phyloP scores from a whole-genome alignment of 2,329 filamentous ascomycete species.

The Fusarium pseudonygamai region DNA sequence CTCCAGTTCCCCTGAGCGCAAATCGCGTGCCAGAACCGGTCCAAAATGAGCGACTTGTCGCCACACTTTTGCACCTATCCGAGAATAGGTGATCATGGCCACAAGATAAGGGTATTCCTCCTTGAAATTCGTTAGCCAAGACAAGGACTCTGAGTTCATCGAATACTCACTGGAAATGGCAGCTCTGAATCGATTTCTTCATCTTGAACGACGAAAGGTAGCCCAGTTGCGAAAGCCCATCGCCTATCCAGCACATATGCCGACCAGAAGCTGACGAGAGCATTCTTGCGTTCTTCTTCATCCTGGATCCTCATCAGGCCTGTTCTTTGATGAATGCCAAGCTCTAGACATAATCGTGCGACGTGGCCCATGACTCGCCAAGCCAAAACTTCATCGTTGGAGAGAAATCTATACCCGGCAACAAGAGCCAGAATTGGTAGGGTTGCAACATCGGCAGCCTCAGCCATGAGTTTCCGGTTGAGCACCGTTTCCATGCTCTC shows the following conservation, averaged over 20 bases:
- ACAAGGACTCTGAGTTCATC: background rate
- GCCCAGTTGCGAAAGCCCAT: slow-evolving; percentile 89
- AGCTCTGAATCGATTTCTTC: slow-evolving; percentile 83
- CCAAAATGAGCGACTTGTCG: slow-evolving; percentile 77
- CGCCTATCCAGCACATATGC: slow-evolving; percentile 85
- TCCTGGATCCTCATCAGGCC: slow-evolving; percentile 75
- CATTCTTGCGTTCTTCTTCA: slow-evolving; percentile 72
- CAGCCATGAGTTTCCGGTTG: slow-evolving; percentile 71
- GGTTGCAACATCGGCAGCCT: slow-evolving; percentile 57
- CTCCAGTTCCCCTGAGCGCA: slow-evolving; percentile 79
- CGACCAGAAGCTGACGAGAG: slow-evolving; percentile 83
- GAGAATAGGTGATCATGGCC: slow-evolving; percentile 86
- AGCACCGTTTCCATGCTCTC: slow-evolving; percentile 77
- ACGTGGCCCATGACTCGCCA: slow-evolving; percentile 90
- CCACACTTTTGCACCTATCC: slow-evolving; percentile 88
- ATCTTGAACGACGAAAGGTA: slow-evolving; percentile 87
- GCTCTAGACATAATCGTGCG: slow-evolving; percentile 78
- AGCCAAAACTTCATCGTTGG: slow-evolving; percentile 84
- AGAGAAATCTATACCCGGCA: slow-evolving; percentile 80
- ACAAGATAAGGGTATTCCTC: slow-evolving; percentile 75
- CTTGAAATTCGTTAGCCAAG: slow-evolving; percentile 43
- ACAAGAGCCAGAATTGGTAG: slow-evolving; percentile 63
- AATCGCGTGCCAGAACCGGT: slow-evolving; percentile 66
- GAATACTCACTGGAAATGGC: slow-evolving; percentile 75
- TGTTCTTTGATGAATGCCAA: slow-evolving; percentile 84